Conservation (phyloP, 2,329 filamentous ascomycete species). For the Aspergillus sp. region DNA sequence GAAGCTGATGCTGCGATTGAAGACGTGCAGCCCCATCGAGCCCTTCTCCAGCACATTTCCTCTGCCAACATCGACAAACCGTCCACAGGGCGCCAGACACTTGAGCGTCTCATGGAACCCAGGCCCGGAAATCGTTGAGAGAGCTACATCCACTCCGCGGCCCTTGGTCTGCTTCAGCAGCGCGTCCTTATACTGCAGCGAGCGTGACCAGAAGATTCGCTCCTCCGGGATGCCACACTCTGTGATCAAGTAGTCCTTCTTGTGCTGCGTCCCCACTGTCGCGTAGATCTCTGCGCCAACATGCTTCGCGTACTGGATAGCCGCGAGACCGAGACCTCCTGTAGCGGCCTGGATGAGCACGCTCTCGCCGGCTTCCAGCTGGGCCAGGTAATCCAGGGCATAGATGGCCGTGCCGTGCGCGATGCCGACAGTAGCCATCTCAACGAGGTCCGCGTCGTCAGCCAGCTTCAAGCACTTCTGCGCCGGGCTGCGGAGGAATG, state of each 20-base stretch:
- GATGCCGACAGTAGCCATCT: background rate
- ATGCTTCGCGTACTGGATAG: conserved; percentile 13
- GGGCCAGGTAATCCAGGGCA: conserved; percentile 18
- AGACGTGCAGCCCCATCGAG: background rate
- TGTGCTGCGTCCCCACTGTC: conserved; percentile 8
- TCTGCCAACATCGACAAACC: conserved; percentile 49
- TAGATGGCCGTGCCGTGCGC: conserved; percentile 18
- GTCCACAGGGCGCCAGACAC: conserved; percentile 35
- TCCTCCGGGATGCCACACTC: conserved; percentile 17
- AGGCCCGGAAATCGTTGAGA: conserved; percentile 18
- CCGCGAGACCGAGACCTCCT: conserved; percentile 16
- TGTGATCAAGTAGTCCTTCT: conserved; percentile 16
- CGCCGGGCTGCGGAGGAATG: background rate
- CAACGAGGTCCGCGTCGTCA: background rate
- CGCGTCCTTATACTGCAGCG: conserved; percentile 3
- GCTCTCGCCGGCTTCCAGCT: conserved; percentile 16
- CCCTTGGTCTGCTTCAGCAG: conserved; percentile 3
- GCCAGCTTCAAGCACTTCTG: background rate
- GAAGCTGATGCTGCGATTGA: background rate
- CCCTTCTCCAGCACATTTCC: conserved; percentile 13
- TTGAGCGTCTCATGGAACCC: conserved; percentile 14
- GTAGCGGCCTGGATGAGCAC: conserved; percentile 18
- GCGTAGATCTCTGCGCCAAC: conserved; percentile 15
- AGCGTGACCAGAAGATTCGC: conserved; percentile 13
- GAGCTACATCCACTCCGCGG: conserved; percentile 16